A percentile compares a stretch with the other conserved stretches of the same genome.
These are phyloP conservation scores for Paecilomyces sp. DNA, from an alignment of 2,329 filamentous ascomycete genomes.

Conservation along the genomic window DNA sequence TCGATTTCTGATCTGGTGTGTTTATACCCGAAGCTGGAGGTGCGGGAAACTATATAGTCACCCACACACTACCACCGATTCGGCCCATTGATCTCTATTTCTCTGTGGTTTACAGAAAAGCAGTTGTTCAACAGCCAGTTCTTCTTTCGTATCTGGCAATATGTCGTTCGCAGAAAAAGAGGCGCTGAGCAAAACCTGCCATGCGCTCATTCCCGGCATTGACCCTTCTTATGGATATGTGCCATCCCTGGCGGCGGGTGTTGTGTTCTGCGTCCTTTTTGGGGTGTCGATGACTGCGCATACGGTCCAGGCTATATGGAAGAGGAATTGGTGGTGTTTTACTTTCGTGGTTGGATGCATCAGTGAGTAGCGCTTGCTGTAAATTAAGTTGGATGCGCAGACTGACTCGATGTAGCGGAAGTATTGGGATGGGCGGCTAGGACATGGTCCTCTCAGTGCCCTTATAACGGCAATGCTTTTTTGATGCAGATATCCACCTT, in stretches of 20 bases:
- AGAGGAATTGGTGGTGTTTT: constrained; percentile 31
- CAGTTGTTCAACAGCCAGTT: background rate
- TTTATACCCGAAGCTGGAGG: background rate
- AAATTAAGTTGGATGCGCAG: background rate
- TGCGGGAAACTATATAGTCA: background rate
- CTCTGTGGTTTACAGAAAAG: background rate
- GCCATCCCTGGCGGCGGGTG: constrained; percentile 25
- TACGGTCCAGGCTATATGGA: constrained; percentile 27
- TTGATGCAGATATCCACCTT: constrained; percentile 44
- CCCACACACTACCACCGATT: background rate
- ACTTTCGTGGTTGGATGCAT: constrained; percentile 30
- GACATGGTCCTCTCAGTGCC: constrained; percentile 43
- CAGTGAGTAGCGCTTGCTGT: constrained; percentile 14
- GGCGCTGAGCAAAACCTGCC: constrained; percentile 15
- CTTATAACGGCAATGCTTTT: constrained; percentile 43
- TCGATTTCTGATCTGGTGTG: background rate
- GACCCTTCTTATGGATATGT: constrained; percentile 25
- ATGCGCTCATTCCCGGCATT: constrained; percentile 17
- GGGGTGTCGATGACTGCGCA: constrained; percentile 29
- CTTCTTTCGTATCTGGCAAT: background rate
- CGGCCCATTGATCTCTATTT: background rate
- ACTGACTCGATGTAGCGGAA: constrained; percentile 23
- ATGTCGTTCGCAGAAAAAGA: background rate
- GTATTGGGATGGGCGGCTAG: constrained; percentile 44
- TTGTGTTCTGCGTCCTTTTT: constrained; percentile 26